phyloP scores from a whole-genome alignment of 805 yeast genomes.

The Pichia heedii region DNA sequence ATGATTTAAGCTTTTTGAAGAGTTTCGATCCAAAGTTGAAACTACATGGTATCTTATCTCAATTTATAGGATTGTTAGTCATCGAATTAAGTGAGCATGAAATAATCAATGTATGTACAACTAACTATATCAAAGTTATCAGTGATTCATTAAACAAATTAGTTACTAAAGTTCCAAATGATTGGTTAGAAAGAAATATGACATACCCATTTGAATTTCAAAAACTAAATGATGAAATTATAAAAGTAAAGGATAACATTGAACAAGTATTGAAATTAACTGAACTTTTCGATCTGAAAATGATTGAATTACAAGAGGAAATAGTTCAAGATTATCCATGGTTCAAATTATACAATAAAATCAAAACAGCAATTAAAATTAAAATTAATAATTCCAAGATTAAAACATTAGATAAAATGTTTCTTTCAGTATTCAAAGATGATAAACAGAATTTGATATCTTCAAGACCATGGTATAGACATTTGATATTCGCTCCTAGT shows the following conservation, averaged over 20 bases:
- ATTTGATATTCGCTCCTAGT: constrained; percentile 52
- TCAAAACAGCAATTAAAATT: constrained; percentile 48
- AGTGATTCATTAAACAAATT: constrained; percentile 26
- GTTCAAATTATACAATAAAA: constrained; percentile 54
- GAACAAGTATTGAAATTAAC: constrained; percentile 9
- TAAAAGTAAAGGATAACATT: constrained; percentile 1
- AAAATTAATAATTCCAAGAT: constrained; percentile 45
- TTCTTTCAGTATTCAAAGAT: constrained; percentile 26
- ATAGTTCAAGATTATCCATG: constrained; percentile 67
- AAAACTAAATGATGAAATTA: constrained; percentile 29
- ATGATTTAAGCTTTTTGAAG: constrained; percentile 48
- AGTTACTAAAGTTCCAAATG: constrained; percentile 18
- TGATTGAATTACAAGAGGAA: constrained; percentile 35
- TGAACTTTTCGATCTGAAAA: constrained; percentile 14
- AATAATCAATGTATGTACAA: constrained; percentile 39
- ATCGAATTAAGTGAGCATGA: constrained; percentile 50
- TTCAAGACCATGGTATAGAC: constrained; percentile 50
- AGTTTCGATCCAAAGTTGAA: constrained; percentile 37
- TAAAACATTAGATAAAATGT: constrained; percentile 46
- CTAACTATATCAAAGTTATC: constrained; percentile 40
- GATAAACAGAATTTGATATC: constrained; percentile 12
- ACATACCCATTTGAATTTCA: constrained; percentile 6
- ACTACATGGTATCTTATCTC: constrained; percentile 49
- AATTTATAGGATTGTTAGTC: constrained; percentile 47
- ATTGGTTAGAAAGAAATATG: constrained; percentile 23